phyloP scores from a whole-genome alignment of 306 rosid genomes.

The Prunus fruticosa region DNA sequence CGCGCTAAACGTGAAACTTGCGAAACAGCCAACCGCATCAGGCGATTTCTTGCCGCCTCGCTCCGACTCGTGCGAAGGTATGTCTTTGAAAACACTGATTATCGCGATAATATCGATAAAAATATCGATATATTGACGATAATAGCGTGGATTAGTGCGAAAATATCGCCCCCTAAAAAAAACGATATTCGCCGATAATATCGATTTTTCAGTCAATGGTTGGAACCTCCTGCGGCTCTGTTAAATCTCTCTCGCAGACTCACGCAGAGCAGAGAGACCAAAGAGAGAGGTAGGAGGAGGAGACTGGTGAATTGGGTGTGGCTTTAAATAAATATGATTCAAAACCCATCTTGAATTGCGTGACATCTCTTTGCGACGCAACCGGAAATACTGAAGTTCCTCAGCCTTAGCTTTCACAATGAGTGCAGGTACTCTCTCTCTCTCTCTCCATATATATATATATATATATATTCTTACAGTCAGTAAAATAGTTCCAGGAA shows the following conservation, averaged over 20 bases:
- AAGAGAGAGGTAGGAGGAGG: background rate
- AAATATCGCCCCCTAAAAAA: too few relatives aligned
- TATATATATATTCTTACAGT: background rate
- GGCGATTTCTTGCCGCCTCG: too few relatives aligned
- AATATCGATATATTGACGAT: too few relatives aligned
- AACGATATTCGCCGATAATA: too few relatives aligned
- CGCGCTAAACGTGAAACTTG: too few relatives aligned
- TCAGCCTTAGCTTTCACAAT: slow-evolving; percentile 25
- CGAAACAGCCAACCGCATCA: too few relatives aligned
- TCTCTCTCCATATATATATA: background rate
- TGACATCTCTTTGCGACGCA: background rate
- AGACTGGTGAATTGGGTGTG: background rate
- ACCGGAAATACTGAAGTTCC: background rate
- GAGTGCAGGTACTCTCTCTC: slow-evolving; percentile 49
- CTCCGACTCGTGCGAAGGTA: too few relatives aligned
- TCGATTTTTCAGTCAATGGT: too few relatives aligned
- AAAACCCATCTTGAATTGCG: background rate
- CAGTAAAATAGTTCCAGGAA: background rate
- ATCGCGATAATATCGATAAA: too few relatives aligned
- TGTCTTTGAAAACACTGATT: too few relatives aligned
- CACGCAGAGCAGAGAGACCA: background rate
- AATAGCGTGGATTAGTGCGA: too few relatives aligned
- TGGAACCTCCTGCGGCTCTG: background rate
- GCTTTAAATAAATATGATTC: background rate
- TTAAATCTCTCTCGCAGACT: background rate